Evolutionary conservation across 139 green algal species (phyloP).

Genomic region (Coelastrella sp.): DNA sequence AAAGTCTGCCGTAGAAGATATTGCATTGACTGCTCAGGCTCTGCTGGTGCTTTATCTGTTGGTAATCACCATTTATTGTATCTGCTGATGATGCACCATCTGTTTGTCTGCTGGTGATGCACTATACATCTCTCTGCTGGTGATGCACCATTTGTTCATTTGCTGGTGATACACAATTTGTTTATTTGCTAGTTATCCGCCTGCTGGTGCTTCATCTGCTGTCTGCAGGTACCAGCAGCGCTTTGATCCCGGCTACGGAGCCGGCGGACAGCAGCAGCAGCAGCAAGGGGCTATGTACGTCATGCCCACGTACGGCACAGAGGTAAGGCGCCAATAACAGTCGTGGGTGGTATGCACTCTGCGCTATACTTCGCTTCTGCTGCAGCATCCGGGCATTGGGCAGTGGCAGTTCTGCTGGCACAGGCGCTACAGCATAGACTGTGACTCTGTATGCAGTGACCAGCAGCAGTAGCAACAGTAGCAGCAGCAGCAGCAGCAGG

Average conservation of each 20-base stretch:
- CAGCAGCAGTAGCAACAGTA: no score
- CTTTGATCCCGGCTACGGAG: conserved; percentile 38
- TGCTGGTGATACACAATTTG: neutral
- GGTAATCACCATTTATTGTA: neutral
- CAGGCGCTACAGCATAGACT: no score
- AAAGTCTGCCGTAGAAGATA: neutral
- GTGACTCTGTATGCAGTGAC: no score
- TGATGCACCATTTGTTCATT: neutral
- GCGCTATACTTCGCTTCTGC: neutral
- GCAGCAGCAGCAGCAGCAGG: no score
- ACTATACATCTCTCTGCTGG: no score
- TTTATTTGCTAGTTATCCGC: neutral
- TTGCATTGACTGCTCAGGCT: neutral
- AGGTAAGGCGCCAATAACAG: neutral
- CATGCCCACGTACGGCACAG: conserved; percentile 32
- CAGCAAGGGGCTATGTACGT: conserved; percentile 15
- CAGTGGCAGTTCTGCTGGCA: no score
- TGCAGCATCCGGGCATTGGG: neutral
- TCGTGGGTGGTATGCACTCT: neutral
- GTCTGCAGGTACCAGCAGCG: conserved; percentile 41
- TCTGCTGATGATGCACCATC: neutral
- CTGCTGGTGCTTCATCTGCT: neutral
- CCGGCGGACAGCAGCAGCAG: neutral
- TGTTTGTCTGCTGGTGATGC: neutral
- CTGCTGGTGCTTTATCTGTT: neutral